Evolutionary conservation across 225 moss, liverwort and hornwort species (phyloP), one percentile per base, ranked within the genome.

Genomic region (Polytrichum commune): DNA sequence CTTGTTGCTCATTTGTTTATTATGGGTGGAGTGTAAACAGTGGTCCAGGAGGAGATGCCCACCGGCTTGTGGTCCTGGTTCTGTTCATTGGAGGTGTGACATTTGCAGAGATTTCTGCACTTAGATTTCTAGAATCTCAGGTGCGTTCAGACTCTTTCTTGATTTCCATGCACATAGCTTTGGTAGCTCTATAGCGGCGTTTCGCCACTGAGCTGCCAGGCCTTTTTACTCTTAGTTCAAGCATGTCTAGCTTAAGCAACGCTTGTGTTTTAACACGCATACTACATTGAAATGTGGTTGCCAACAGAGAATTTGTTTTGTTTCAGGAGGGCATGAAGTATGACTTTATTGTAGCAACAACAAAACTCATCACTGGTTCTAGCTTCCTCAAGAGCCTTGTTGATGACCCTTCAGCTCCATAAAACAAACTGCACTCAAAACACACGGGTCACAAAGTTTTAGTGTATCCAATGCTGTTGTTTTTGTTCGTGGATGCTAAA

Each of bases 81-180:
- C 71, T 95, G n/a, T 98, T 98, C 69, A 95, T 98, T 72, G 97
- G 97, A 72, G 97, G 97, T 56, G 95, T 95, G 54, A 98, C 97
- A 19, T 98, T 85, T 73, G 97, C 97, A 74, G 97, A 98, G 84
- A 98, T 98, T 75, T 98, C 97, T 57, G 95, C 97, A 24, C 97
- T 98, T 66, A 84, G 97, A 35, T 98, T 98, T 80, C 85, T 98
- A 19, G 84, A 90, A 74, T 89, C 86, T 71, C 92, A 93, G 87
- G 93, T 93, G 74, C 64, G 67, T 62, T 67, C 24, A 29, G 53
- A 60, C 26, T 30, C 56, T 67, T 68, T 67, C 54, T 13, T 55
- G 20, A 25, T 54, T 67, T 69, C 24, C 74, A 32, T 20, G 20
- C 54, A 66, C 30, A 66, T 64, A 26, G n/a, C 64, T 5, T 58